A percentile compares a stretch with the other conserved stretches of the same genome.
Evolutionary conservation across 2,329 filamentous ascomycete genomes (phyloP).

Genomic region (Neopestalotiopsis sp.): DNA sequence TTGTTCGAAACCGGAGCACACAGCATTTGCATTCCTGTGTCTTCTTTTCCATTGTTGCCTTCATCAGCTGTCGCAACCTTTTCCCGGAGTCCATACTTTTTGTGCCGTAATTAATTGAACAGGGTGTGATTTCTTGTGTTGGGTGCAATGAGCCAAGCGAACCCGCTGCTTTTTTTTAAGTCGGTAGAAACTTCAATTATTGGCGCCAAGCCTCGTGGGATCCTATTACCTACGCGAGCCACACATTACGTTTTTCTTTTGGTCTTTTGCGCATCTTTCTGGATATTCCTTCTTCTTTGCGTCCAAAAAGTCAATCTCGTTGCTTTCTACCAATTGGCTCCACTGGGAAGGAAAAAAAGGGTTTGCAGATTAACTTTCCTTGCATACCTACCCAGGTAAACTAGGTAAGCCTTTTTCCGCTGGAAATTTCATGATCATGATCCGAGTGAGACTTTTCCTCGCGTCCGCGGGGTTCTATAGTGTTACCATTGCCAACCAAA

Average conservation of each 20-base stretch:
- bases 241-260: not conserved
- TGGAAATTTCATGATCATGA: too few species aligned
- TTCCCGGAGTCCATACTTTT: too few species aligned
- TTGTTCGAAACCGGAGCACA: too few species aligned
- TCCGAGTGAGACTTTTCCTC: not conserved
- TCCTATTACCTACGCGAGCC: slow-evolving; percentile 10
- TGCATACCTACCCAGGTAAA: too few species aligned
- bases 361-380: too few species aligned
- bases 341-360: too few species aligned
- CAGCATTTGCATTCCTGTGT: too few species aligned
- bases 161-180: not conserved
- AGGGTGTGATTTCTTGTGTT: not conserved
- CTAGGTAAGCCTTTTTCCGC: too few species aligned
- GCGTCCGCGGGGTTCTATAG: not conserved
- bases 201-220: slow-evolving; percentile 6
- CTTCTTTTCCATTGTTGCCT: too few species aligned
- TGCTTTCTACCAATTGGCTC: not conserved
- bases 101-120: too few species aligned
- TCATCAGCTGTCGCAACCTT: too few species aligned
- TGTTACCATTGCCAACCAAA: not conserved
- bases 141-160: too few species aligned
- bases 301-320: not conserved
- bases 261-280: not conserved
- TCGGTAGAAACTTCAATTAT: not conserved
- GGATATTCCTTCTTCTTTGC: not conserved